These are phyloP conservation scores for Schwanniomyces etchellsii DNA, from an alignment of 1,139 yeast species.

Conservation along the genomic window DNA sequence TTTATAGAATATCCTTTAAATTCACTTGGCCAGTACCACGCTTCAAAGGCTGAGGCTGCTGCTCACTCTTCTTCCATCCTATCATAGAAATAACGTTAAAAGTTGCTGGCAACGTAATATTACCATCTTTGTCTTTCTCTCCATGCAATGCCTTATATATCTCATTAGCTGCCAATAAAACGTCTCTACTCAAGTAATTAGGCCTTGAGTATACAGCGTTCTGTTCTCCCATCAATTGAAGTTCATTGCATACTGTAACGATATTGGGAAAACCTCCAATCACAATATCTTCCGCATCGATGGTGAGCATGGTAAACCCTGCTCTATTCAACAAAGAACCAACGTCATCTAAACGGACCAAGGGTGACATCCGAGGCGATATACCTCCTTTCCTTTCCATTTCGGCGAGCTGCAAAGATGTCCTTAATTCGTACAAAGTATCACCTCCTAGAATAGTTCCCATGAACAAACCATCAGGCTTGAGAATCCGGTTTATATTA, in stretches of 20 bases:
- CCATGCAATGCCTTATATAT: conserved; percentile 73
- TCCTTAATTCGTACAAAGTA: conserved; percentile 72
- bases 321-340: conserved; percentile 70
- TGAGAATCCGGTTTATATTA: conserved; percentile 55
- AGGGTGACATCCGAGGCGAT: conserved; percentile 75
- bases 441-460: conserved; percentile 86
- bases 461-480: conserved; percentile 80
- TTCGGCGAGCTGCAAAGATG: conserved; percentile 78
- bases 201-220: conserved; percentile 62
- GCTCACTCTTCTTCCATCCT: conserved; percentile 77
- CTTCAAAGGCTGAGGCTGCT: conserved; percentile 66
- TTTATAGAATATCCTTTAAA: conserved; percentile 53
- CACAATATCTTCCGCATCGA: conserved; percentile 79
- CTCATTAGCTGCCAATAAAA: conserved; percentile 68
- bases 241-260: conserved; percentile 59
- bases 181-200: conserved; percentile 53
- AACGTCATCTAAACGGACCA: conserved; percentile 73
- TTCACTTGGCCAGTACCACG: conserved; percentile 68
- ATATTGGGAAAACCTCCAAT: conserved; percentile 77
- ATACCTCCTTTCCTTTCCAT: conserved; percentile 75
- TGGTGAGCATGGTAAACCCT: conserved; percentile 73
- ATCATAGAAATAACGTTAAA: conserved; percentile 76
- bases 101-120: conserved; percentile 51
- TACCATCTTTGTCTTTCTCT: conserved; percentile 42
- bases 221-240: conserved; percentile 82